Percentiles rank a stretch among this genome's conserved stretches.
These are phyloP conservation scores for Colletotrichum destructivum DNA, from an alignment of 2,329 filamentous ascomycete genomes.

Conservation along the genomic window DNA sequence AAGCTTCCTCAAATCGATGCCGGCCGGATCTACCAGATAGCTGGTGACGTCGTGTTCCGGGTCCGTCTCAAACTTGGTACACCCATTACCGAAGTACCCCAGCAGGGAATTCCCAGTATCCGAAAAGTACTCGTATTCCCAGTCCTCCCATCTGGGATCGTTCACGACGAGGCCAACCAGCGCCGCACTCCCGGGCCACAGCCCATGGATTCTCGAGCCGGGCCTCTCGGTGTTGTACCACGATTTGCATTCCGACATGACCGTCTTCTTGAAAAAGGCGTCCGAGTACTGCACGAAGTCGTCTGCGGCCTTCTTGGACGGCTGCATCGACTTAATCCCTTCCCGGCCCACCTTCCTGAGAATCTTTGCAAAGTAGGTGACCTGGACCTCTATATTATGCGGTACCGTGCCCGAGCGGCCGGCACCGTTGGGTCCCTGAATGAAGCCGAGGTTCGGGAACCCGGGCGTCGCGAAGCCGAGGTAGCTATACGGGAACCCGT, in stretches of 20 bases:
- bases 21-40: too few relatives aligned
- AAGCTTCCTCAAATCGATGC: too few relatives aligned
- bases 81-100: slow-evolving; percentile 76
- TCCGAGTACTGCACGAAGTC: slow-evolving; percentile 74
- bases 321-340: slow-evolving; percentile 74
- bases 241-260: slow-evolving; percentile 74
- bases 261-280: slow-evolving; percentile 68
- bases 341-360: slow-evolving; percentile 77
- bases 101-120: slow-evolving; percentile 66
- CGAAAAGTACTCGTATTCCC: slow-evolving; percentile 62
- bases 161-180: slow-evolving; percentile 72
- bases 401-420: slow-evolving; percentile 77
- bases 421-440: slow-evolving; percentile 73
- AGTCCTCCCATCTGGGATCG: slow-evolving; percentile 70
- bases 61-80: slow-evolving; percentile 68
- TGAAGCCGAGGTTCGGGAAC: slow-evolving; percentile 77
- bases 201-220: slow-evolving; percentile 74
- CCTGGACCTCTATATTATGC: slow-evolving; percentile 75
- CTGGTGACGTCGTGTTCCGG: too few relatives aligned
- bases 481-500: neutral
- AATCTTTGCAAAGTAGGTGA: slow-evolving; percentile 76
- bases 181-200: slow-evolving; percentile 79
- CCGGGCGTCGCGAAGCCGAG: slow-evolving; percentile 68
- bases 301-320: slow-evolving; percentile 71
- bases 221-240: slow-evolving; percentile 80